Evolutionary conservation across 106 monocot genomes (phyloP), one percentile per base, ranked within the genome.

Genomic region (Chionographis japonica): DNA sequence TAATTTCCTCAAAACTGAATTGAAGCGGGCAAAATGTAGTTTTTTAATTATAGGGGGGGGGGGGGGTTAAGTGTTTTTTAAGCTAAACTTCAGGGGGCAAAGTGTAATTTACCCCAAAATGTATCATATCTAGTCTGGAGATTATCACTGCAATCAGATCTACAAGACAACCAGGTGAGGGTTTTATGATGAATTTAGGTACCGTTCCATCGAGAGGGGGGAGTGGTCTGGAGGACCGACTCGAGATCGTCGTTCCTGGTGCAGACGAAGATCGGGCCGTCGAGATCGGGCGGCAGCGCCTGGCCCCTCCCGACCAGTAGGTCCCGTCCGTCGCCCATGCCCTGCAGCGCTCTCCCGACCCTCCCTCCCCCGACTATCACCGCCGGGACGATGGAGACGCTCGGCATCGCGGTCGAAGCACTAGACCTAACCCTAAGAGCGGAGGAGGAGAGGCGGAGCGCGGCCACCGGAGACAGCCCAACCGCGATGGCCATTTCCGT

Each of bases 181-280:
- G 27, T 27, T 27, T 27, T 27, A 27, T 27, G 27, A 27, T 27
- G 27, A 1, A 27, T 27, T 27, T 19, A 15, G 4, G 36, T 87
- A 94, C 94, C 94, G 56, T 63, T 82, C 90, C 90, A 85, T 39
- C 90, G 82, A 38, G 90, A 85, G 0, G 58, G 63, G 6, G 90
- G 90, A 3, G 90, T 90, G 65, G 85, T 61, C 3, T 80, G 71
- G n/a, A 94, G 85, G 40, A 94, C 94, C 14, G 90, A 85, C 40
- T 94, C 90, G 38, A 94, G 90, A 64, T 94, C 94, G 73, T 94
- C 94, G 74, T 94, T 94, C 55, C 94, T 72, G 43, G 94, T 94
- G 83, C 94, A 94, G n/a, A 94, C 94, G 38, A 90, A 53, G 52
- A 94, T 90, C 12, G 94, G 94, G 15, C 94, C 90, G 8, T 85